Conservation (phyloP, 2,329 filamentous ascomycete genomes). For the Metarhizium album region DNA sequence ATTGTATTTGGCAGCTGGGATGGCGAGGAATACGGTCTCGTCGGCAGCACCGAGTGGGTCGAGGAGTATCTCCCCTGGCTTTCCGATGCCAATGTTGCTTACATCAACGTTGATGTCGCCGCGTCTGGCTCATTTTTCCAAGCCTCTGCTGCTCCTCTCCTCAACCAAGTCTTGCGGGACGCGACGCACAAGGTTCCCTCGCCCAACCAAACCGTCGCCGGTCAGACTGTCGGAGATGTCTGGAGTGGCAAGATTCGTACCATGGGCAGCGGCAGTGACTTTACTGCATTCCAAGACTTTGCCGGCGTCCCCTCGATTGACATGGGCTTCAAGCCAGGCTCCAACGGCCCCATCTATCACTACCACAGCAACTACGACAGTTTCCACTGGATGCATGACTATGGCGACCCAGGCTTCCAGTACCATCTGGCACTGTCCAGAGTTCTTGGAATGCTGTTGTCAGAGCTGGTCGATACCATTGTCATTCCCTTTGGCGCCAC, state of each 20-base stretch:
- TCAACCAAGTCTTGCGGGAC: slow-evolving; percentile 63
- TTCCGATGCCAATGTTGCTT: slow-evolving; percentile 60
- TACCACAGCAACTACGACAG: slow-evolving; percentile 92
- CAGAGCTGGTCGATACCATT: slow-evolving; percentile 49
- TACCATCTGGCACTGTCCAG: slow-evolving; percentile 60
- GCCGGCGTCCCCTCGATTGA: slow-evolving; percentile 57
- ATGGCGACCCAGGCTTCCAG: slow-evolving; percentile 57
- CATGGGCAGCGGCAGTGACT: slow-evolving; percentile 65
- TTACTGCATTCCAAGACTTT: slow-evolving; percentile 64
- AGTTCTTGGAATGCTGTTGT: slow-evolving; percentile 50
- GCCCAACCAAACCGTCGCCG: slow-evolving; percentile 63
- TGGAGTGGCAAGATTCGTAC: slow-evolving; percentile 53
- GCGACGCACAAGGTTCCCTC: slow-evolving; percentile 53
- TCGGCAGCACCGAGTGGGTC: slow-evolving; percentile 88
- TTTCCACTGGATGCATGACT: slow-evolving; percentile 79
- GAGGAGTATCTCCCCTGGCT: slow-evolving; percentile 84
- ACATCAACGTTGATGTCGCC: slow-evolving; percentile 77
- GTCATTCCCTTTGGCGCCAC: slow-evolving; percentile 54
- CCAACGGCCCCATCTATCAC: slow-evolving; percentile 52
- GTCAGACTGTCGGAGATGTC: slow-evolving; percentile 60
- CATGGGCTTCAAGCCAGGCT: slow-evolving; percentile 42
- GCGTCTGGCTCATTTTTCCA: slow-evolving; percentile 53
- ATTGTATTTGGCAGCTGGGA: slow-evolving; percentile 84
- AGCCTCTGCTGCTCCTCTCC: slow-evolving; percentile 59
- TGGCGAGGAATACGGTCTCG: slow-evolving; percentile 73